Evolutionary conservation across 2,329 filamentous ascomycete species (phyloP), one percentile per base, ranked within the genome.

Genomic region (Trichoderma sp.): DNA sequence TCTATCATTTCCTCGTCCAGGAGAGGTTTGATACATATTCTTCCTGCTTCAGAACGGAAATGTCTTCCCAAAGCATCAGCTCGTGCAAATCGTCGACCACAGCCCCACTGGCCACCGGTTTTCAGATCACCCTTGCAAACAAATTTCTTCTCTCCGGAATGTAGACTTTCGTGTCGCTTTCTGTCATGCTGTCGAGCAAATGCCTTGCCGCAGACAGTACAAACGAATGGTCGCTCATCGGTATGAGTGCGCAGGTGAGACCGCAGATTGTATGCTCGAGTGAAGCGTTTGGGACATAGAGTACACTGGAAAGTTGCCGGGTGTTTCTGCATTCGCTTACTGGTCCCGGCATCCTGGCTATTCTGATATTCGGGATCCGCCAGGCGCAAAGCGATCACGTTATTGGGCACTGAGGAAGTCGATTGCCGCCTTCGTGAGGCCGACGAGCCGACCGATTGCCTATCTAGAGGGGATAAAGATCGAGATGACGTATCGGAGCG

Each of bases 131-230:
- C 97, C 79, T 95, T 95, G 85, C 97, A 99, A 8, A 98, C 94
- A 82, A 98, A 99, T 82, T 98, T 98, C 90, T 98, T 99, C 86
- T 99, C 97, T 59, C 97, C 97, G 0, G 94, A 97, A 82, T 99
- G 97, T 59, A 99, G 87, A 53, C 96, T 95, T 85, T 99, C 97
- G 84, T 99, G 97, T 53, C 97, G 93, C 85, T 99, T 99, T 63
- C 97, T 93, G 83, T 99, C 97, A 82, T 99, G 97, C 82, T 99
- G 97, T 31, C 97, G 93, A 6, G 97, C 97, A 85, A 99, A 99
- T 0, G 97, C 97, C 84, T 99, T 99, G 71, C 95, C 94, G 80
- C 97, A 99, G 9, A 98, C 95, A 0, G 94, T 98, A 82, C 97
- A 99, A 3, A 98, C 96, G 81, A 98, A 99, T 0, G 97, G 97